Evolutionary conservation across 2,329 filamentous ascomycete species (phyloP).

Genomic region (Fusarium pilosicola): DNA sequence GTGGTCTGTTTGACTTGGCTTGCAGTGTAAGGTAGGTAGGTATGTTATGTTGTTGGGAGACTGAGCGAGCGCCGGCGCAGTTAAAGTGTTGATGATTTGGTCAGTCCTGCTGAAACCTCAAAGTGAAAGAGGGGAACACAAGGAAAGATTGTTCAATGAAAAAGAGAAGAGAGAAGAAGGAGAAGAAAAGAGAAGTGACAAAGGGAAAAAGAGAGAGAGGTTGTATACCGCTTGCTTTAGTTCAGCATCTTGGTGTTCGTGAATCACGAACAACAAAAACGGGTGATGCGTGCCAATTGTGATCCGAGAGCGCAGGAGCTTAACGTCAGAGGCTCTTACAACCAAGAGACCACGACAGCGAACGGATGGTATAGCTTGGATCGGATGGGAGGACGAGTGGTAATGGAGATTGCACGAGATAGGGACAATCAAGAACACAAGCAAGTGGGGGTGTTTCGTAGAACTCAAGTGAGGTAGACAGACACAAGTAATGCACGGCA

Average conservation of each 20-base stretch:
- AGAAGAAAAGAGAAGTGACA: constrained; percentile 8
- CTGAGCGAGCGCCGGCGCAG: constrained; percentile 32
- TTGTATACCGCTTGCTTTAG: constrained; percentile 33
- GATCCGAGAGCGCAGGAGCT: constrained; percentile 15
- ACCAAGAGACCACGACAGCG: constrained; percentile 37
- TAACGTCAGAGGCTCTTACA: constrained; percentile 24
- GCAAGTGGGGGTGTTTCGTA: constrained; percentile 5
- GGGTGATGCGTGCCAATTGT: constrained; percentile 29
- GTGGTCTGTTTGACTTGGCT: not conserved
- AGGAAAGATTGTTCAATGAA: constrained; percentile 30
- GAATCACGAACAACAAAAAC: constrained; percentile 40
- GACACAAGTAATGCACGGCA: constrained; percentile 26
- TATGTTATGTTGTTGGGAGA: constrained; percentile 9
- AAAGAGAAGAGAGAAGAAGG: constrained; percentile 12
- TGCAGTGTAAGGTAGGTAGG: not conserved
- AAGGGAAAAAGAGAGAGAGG: constrained; percentile 31
- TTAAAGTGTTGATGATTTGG: constrained; percentile 24
- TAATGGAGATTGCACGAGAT: constrained; percentile 37
- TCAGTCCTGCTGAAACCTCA: constrained; percentile 44
- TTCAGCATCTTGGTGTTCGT: constrained; percentile 41
- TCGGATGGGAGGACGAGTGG: constrained; percentile 39
- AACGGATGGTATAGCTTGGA: constrained; percentile 21
- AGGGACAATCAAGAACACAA: constrained; percentile 36
- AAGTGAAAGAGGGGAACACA: constrained; percentile 32
- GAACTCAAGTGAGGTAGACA: not conserved